Base-by-base conservation (phyloP, 1,139 yeast genomes). In the Yamadazyma oceani region DNA sequence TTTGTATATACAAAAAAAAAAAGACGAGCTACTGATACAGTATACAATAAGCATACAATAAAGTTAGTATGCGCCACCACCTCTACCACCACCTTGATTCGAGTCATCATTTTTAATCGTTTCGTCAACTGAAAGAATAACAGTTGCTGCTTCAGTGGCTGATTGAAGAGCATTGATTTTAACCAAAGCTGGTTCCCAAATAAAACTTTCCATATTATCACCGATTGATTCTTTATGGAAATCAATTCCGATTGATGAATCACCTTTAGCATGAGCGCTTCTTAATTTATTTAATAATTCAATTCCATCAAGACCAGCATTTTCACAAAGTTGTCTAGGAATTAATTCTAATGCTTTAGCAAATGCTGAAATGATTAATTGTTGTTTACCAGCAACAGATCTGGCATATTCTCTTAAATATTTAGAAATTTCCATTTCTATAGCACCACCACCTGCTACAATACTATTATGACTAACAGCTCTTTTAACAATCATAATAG, bases 361-460 rank as follows among this genome's bases (percentile, higher is more conserved):
- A 66, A 82, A 92, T 10, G 96, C 96, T 41, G 84, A 81, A 44
- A 92, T 85, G 43, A 92, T 80, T 49, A 92, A 70, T 68, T 92
- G 99, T 62, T 90, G 97, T 65, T 92, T 92, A 32, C 98, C 98
- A 15, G 96, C 88, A 54, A 92, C 85, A 10, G 89, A 78, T 56
- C 83, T 82, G 15, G 97, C 83, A 55, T 82, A 79, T 51, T 88
- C 97, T 55, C 98, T 79, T 51, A 94, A 75, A 58, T 85, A 80
- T 58, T 82, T 87, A 30, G 97, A 89, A 35, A 94, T 60, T 60
- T 92, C 97, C 98, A 92, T 94, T 63, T 92, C 98, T 48, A 90
- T 85, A 32, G 99, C 99, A 46, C 99, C 99, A 48, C 99, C 99
- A 42, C 99, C 99, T 12, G 96, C 97, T 43, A 92, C 98, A 48